A percentile compares a stretch with the other conserved stretches of the same genome.
Evolutionary conservation across 2,329 filamentous ascomycete genomes (phyloP).

Genomic region (Beauveria scarabaeidicola): DNA sequence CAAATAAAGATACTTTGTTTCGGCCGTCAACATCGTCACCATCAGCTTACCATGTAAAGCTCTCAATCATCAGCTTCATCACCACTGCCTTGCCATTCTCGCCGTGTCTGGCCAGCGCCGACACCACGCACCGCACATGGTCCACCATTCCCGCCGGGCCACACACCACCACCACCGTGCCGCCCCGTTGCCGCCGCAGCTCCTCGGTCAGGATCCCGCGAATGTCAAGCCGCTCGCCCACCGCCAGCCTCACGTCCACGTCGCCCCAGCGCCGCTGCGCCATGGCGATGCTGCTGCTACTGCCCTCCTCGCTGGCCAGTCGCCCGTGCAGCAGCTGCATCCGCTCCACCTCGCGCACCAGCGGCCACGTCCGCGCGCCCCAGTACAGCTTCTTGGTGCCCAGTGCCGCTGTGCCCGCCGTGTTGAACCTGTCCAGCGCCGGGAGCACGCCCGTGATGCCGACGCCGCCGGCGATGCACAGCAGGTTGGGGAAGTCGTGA

Average conservation of each 20-base stretch:
- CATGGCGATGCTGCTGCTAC: neutral
- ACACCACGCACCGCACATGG: constrained; percentile 17
- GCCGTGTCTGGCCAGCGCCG: constrained; percentile 7
- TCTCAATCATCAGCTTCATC: constrained; percentile 10
- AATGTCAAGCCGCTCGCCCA: constrained; percentile 22
- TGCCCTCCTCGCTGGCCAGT: too few species aligned
- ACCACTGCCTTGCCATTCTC: constrained; percentile 5
- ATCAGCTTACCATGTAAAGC: constrained; percentile 4
- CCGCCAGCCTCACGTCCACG: constrained; percentile 21
- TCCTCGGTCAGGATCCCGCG: constrained; percentile 19
- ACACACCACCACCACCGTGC: constrained; percentile 22
- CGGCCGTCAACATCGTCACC: neutral
- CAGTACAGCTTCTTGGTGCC: constrained; percentile 23
- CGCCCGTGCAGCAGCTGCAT: constrained; percentile 15
- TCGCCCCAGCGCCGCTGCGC: constrained; percentile 17
- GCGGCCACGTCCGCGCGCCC: constrained; percentile 18
- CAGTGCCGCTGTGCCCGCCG: constrained; percentile 13
- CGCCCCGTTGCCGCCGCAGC: constrained; percentile 14
- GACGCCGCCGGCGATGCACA: constrained; percentile 25
- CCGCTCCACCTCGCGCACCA: constrained; percentile 20
- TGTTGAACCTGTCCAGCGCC: constrained; percentile 17
- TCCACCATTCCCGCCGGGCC: constrained; percentile 23
- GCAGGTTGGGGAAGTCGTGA: constrained; percentile 18
- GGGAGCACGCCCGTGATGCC: constrained; percentile 23
- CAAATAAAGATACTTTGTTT: neutral